Evolutionary conservation across 1,284 basidiomycete species (phyloP), one percentile per base, ranked within the genome.

Genomic region (Stereum hirsutum): DNA sequence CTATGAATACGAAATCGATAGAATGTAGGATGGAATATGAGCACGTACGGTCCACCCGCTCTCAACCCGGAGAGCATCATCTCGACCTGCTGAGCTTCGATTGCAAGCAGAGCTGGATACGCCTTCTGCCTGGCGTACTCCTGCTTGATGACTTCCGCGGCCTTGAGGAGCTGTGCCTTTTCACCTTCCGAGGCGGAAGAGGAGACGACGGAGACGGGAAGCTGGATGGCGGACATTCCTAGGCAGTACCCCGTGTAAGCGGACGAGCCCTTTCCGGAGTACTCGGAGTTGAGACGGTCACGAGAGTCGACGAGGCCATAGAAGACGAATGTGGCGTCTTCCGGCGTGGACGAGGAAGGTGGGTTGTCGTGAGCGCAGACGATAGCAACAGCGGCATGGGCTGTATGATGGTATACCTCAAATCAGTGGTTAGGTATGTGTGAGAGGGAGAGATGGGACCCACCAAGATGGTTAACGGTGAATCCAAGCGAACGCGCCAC

Each of bases 281-380:
- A 30, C n/a, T 30, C 8, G 28, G 28, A n/a, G 8, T 8, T n/a
- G 28, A 30, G 28, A 8, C 28, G 28, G 28, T 8, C 28, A n/a
- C 28, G 28, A 8, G 8, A 8, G 28, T 30, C 28, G 28, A n/a
- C n/a, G 28, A 49, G 42, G 2, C 47, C 49, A n/a, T n/a, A n/a
- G 31, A 32, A 51, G 17, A 5, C 32, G 28, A 46, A 38, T 26
- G 43, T 10, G 1, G 35, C 25, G 23, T 45, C 45, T 19, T 49
- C 26, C 5, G 25, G 37, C n/a, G 45, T 38, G 15, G 15, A 30
- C 19, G 41, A 25, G 3, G 28, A 21, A 5, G 45, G 44, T 17
- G 49, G 49, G 31, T 51, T 49, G 36, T 51, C 49, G 25, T n/a
- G n/a, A n/a, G n/a, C n/a, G n/a, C n/a, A n/a, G n/a, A n/a, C n/a